Percentiles rank a stretch among this genome's conserved stretches.
These are phyloP conservation scores for Pisolithus microcarpus DNA, from an alignment of 768 basidiomycete genomes.

Conservation along the genomic window DNA sequence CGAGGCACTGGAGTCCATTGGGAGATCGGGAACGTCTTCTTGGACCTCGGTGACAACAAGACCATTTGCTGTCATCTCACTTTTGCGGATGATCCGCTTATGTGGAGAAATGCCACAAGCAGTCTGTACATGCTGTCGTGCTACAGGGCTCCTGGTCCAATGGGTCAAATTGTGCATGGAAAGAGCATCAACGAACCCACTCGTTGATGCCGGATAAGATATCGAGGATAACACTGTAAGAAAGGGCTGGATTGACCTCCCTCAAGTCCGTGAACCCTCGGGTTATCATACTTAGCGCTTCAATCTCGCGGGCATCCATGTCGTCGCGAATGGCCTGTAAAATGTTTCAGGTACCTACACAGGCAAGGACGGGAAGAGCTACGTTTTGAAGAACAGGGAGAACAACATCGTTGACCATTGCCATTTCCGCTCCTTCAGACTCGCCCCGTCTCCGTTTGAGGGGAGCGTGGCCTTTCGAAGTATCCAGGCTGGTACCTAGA, in stretches of 20 bases:
- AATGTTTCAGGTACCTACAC: conserved; percentile 2
- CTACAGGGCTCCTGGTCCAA: conserved; percentile 57
- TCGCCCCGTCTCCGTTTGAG: conserved; percentile 52
- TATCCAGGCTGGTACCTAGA: conserved; percentile 81
- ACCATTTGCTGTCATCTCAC: conserved; percentile 80
- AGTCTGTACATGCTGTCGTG: conserved; percentile 78
- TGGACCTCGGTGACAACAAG: conserved; percentile 77
- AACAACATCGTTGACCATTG: conserved; percentile 78
- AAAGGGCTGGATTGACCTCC: conserved; percentile 74
- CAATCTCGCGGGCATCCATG: conserved; percentile 83
- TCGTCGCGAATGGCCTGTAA: conserved; percentile 66
- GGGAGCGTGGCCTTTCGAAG: conserved; percentile 30
- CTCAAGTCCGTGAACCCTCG: conserved; percentile 85
- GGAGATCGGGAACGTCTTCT: conserved; percentile 56
- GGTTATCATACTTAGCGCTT: conserved; percentile 82
- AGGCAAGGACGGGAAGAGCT: conserved; percentile 13
- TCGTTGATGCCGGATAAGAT: conserved; percentile 87
- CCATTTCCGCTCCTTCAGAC: conserved; percentile 52
- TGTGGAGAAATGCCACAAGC: conserved; percentile 77
- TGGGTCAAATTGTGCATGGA: conserved; percentile 3
- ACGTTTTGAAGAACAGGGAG: conserved; percentile 75
- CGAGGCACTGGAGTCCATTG: conserved; percentile 28
- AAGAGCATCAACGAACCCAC: conserved; percentile 39
- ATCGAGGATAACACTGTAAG: conserved; percentile 84
- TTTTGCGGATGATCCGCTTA: conserved; percentile 68